These are phyloP conservation scores for Schoenoplectus tabernaemontani DNA, from an alignment of 202 grass and related monocot species.

Conservation along the genomic window DNA sequence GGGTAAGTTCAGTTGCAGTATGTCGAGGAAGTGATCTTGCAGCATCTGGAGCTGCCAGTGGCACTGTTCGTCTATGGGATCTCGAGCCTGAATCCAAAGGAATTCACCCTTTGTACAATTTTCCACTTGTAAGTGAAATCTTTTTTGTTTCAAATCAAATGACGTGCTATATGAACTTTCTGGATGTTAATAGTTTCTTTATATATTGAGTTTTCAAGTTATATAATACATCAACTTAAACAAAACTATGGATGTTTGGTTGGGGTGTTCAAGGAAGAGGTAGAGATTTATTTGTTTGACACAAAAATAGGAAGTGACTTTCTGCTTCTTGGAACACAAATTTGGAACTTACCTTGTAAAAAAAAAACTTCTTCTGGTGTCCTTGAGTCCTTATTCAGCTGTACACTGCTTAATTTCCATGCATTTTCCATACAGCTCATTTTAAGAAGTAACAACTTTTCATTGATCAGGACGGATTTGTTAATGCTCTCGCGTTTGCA, in stretches of 20 bases:
- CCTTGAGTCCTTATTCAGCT: not conserved
- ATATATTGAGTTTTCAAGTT: too few species aligned
- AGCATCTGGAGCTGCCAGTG: constrained; percentile 77
- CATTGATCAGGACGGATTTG: constrained; percentile 53
- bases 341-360: not conserved
- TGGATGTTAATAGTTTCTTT: not conserved
- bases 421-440: not conserved
- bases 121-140: constrained; percentile 38
- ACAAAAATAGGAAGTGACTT: not conserved
- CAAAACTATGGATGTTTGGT: not conserved
- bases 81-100: constrained; percentile 61
- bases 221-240: not conserved
- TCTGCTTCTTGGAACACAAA: not conserved
- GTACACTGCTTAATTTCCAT: not conserved
- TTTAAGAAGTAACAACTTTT: not conserved
- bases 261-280: not conserved
- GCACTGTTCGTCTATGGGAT: constrained; percentile 58
- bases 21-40: constrained; percentile 77
- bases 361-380: not conserved
- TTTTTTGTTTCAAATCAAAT: not conserved
- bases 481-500: constrained; percentile 63
- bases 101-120: constrained; percentile 47
- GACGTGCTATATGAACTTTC: not conserved
- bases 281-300: not conserved
- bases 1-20: constrained; percentile 61